Conservation (phyloP, 2,329 filamentous ascomycete species). For the Phialophora verrucosa region DNA sequence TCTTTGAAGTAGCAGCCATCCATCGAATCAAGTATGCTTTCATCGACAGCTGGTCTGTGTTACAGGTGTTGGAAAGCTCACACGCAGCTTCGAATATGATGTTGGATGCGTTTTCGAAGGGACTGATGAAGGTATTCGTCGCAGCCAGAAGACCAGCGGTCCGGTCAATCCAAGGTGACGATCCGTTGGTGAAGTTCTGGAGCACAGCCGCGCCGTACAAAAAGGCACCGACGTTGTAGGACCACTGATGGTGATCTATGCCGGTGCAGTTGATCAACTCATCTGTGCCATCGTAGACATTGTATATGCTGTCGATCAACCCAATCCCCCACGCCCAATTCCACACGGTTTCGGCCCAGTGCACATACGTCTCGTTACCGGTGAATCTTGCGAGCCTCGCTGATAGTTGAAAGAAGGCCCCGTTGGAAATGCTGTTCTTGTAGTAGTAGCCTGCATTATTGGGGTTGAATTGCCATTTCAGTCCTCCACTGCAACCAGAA, state of each 20-base stretch:
- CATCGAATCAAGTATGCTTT: slow-evolving; percentile 73
- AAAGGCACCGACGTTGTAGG: slow-evolving; percentile 69
- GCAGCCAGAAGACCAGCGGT: slow-evolving; percentile 62
- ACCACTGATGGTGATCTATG: slow-evolving; percentile 68
- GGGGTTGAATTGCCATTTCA: slow-evolving; percentile 81
- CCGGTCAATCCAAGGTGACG: slow-evolving; percentile 60
- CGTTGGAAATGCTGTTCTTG: slow-evolving; percentile 73
- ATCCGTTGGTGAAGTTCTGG: slow-evolving; percentile 64
- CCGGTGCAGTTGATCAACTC: slow-evolving; percentile 61
- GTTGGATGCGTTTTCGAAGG: slow-evolving; percentile 50
- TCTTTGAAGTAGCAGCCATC: slow-evolving; percentile 64
- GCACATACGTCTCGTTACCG: slow-evolving; percentile 66
- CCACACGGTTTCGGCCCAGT: slow-evolving; percentile 66
- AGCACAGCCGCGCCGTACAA: slow-evolving; percentile 50
- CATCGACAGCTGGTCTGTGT: slow-evolving; percentile 73
- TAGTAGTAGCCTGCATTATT: slow-evolving; percentile 80
- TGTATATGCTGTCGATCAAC: slow-evolving; percentile 66
- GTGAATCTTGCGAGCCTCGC: slow-evolving; percentile 73
- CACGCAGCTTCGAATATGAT: slow-evolving; percentile 72
- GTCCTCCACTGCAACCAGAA: slow-evolving; percentile 69
- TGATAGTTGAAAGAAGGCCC: slow-evolving; percentile 80
- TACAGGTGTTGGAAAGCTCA: slow-evolving; percentile 66
- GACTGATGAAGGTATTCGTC: slow-evolving; percentile 57
- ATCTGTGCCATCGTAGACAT: slow-evolving; percentile 69
- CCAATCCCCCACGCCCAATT: slow-evolving; percentile 63